These are phyloP conservation scores for Tetramitus jugosus DNA, from an alignment of 208 protist genomes.

Conservation along the genomic window DNA sequence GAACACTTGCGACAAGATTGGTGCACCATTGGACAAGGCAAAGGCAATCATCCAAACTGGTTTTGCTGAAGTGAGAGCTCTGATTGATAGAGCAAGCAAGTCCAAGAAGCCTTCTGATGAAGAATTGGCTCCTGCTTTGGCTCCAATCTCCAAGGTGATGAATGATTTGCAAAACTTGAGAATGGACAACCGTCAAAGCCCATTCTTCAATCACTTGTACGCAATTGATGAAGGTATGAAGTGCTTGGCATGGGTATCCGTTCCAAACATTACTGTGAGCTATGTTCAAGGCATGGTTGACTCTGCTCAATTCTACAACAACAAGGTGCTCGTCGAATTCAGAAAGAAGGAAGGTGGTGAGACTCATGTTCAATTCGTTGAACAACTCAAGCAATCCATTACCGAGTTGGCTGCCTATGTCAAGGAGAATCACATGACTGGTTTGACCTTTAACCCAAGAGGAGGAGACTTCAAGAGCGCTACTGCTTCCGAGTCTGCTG, in stretches of 20 bases:
- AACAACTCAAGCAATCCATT: not conserved
- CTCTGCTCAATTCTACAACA: constrained; percentile 23
- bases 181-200: not conserved
- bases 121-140: not conserved
- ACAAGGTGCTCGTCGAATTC: constrained; percentile 12
- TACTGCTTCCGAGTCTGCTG: not conserved
- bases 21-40: not conserved
- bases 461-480: not conserved
- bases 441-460: constrained; percentile 13
- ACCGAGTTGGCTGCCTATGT: constrained; percentile 12
- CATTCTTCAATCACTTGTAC: constrained; percentile 14
- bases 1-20: not conserved
- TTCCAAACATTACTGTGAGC: not conserved
- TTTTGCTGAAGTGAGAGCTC: not conserved
- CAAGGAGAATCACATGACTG: constrained; percentile 22
- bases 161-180: not conserved
- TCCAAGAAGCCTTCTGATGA: constrained; percentile 16
- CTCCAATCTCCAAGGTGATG: not conserved
- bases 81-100: not conserved
- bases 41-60: not conserved
- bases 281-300: not conserved
- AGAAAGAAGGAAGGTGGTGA: not conserved
- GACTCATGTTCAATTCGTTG: not conserved
- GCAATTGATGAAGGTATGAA: constrained; percentile 14
- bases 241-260: not conserved